Evolutionary conservation across 805 yeast genomes (phyloP).

Genomic region (Monosporozyma servazzii): DNA sequence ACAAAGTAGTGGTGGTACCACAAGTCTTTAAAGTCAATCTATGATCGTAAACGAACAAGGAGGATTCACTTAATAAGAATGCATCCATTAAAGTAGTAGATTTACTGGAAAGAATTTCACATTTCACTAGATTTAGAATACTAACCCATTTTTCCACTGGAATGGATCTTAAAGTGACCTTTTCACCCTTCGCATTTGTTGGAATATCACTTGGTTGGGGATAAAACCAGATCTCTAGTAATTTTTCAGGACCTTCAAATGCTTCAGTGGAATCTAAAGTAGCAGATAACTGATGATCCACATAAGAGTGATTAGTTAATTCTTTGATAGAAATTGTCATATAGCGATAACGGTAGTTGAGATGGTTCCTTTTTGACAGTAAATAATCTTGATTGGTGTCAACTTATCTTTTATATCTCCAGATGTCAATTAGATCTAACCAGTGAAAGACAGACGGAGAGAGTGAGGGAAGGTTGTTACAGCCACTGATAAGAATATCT

Average conservation of each 20-base stretch:
- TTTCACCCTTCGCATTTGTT: constrained; percentile 25
- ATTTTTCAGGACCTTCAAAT: constrained; percentile 95
- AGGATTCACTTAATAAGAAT: constrained; percentile 78
- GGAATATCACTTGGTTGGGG: constrained; percentile 33
- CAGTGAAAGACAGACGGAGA: background rate
- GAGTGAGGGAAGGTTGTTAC: background rate
- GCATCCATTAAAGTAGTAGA: constrained; percentile 64
- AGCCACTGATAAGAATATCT: background rate
- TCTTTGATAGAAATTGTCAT: constrained; percentile 31
- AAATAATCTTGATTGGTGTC: background rate
- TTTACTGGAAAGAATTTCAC: constrained; percentile 78
- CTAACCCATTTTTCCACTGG: constrained; percentile 60
- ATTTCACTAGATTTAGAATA: constrained; percentile 71
- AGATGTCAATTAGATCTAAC: background rate
- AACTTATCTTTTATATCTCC: background rate
- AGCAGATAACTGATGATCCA: constrained; percentile 73
- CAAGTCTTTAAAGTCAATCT: constrained; percentile 86
- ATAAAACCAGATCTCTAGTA: constrained; percentile 83
- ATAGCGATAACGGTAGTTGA: background rate
- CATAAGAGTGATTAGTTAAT: constrained; percentile 38
- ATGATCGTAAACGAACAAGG: constrained; percentile 81
- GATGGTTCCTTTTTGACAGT: background rate
- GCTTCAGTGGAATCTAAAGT: constrained; percentile 82
- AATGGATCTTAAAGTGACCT: constrained; percentile 48
- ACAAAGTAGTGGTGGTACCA: constrained; percentile 87